Percentiles rank a stretch among this genome's conserved stretches.
These are phyloP conservation scores for Suhomyces wounanorum DNA, from an alignment of 1,139 yeast species.

Conservation along the genomic window DNA sequence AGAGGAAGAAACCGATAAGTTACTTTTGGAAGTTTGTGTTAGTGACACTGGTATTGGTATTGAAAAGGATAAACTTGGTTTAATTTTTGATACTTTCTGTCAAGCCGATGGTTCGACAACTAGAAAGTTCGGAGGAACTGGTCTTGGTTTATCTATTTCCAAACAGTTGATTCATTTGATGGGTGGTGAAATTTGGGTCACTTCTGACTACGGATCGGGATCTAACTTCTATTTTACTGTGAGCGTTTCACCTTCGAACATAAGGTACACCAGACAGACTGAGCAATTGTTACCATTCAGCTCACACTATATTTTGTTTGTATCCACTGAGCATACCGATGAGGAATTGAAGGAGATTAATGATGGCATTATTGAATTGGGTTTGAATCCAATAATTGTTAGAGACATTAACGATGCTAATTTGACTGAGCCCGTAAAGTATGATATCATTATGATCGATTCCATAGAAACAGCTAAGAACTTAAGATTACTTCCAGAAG, in stretches of 20 bases:
- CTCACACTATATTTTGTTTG: conserved; percentile 67
- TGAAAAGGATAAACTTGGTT: conserved; percentile 76
- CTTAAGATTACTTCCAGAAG: conserved; percentile 67
- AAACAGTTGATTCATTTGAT: conserved; percentile 81
- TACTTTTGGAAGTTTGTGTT: conserved; percentile 79
- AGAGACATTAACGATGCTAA: conserved; percentile 51
- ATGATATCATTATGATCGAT: conserved; percentile 81
- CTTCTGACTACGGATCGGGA: conserved; percentile 78
- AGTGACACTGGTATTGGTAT: conserved; percentile 91
- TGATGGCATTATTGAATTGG: conserved; percentile 43
- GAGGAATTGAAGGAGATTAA: conserved; percentile 50
- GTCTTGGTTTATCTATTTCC: conserved; percentile 79
- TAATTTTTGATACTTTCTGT: conserved; percentile 84
- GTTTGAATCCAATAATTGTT: conserved; percentile 53
- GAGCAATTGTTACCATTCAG: conserved; percentile 75
- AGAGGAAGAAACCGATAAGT: conserved; percentile 52
- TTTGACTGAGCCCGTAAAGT: conserved; percentile 58
- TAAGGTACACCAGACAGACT: conserved; percentile 62
- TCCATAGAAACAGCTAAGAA: conserved; percentile 73
- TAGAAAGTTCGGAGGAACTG: conserved; percentile 87
- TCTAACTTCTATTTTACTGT: conserved; percentile 81
- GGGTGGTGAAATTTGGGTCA: conserved; percentile 93
- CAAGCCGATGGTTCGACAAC: conserved; percentile 94
- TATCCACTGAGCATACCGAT: conserved; percentile 63
- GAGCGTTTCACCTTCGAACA: conserved; percentile 72